Conservation (phyloP, 805 yeast genomes). For the Barnettozyma wickerhamii region DNA sequence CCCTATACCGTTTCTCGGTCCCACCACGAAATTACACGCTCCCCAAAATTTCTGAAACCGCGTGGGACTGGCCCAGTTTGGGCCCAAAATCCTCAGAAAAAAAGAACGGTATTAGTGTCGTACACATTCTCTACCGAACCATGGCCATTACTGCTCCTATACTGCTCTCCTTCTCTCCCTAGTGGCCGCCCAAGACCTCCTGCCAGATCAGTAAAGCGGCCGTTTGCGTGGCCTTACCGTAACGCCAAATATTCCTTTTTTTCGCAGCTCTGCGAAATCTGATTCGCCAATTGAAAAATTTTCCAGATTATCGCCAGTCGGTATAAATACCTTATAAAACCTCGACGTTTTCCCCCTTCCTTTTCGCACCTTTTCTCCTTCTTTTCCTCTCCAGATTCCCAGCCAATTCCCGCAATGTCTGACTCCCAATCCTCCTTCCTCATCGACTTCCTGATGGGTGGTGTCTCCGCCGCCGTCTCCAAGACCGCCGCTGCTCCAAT, state of each 20-base stretch:
- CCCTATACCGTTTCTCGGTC: too few species aligned
- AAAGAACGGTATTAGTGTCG: too few species aligned
- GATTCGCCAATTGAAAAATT: conserved; percentile 9
- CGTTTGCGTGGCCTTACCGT: not conserved
- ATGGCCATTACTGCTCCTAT: too few species aligned
- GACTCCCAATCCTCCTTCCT: conserved; percentile 43
- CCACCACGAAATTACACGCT: too few species aligned
- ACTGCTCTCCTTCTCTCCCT: too few species aligned
- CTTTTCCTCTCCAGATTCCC: not conserved
- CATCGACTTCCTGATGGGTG: conserved; percentile 89
- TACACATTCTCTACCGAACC: too few species aligned
- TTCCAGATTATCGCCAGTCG: not conserved
- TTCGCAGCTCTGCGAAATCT: conserved; percentile 1
- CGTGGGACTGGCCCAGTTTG: too few species aligned
- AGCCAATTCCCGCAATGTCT: conserved; percentile 17
- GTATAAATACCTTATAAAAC: conserved; percentile 4
- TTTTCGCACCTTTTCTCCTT: conserved; percentile 1
- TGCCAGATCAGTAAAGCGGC: too few species aligned
- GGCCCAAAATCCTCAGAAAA: too few species aligned
- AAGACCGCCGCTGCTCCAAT: conserved; percentile 98
- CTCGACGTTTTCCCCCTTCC: conserved; percentile 1
- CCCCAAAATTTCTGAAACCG: too few species aligned
- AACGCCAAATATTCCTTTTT: conserved; percentile 1
- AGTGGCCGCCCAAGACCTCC: too few species aligned
- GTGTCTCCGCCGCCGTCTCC: conserved; percentile 98